phyloP scores from a whole-genome alignment of 1,284 basidiomycete species.

The Leccinum huronense region DNA sequence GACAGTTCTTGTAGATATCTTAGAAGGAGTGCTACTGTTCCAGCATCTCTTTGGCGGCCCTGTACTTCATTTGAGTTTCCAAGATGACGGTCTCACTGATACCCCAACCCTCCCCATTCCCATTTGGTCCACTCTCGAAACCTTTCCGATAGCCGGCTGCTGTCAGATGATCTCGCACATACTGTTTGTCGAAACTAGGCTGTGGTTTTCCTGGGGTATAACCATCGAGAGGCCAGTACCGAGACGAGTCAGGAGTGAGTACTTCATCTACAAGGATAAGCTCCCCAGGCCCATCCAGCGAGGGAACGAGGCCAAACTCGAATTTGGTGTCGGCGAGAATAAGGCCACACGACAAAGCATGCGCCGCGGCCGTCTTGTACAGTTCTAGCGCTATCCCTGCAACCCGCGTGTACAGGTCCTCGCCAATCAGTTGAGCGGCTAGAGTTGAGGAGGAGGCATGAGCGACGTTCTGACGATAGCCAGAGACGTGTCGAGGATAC shows the following conservation, averaged over 20 bases:
- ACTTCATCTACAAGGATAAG: conserved; percentile 95
- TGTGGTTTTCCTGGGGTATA: conserved; percentile 81
- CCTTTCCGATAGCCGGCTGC: conserved; percentile 74
- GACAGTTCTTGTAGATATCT: conserved; percentile 1
- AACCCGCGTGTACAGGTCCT: conserved; percentile 64
- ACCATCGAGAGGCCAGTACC: conserved; percentile 86
- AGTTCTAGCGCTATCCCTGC: conserved; percentile 62
- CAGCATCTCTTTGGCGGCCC: conserved; percentile 73
- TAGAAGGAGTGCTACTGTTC: conserved; percentile 31
- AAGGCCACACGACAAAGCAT: conserved; percentile 79
- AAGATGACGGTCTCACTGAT: conserved; percentile 76
- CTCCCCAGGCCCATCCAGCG: conserved; percentile 37
- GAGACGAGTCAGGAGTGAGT: conserved; percentile 94
- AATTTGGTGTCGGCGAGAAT: conserved; percentile 97
- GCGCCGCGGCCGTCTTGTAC: conserved; percentile 76
- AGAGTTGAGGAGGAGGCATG: conserved; percentile 9
- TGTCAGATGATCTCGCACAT: conserved; percentile 87
- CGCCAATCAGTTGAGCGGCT: conserved; percentile 69
- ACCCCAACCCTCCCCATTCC: conserved; percentile 67
- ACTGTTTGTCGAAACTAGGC: conserved; percentile 97
- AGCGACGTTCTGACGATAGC: conserved; percentile 7
- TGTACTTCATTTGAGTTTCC: conserved; percentile 77
- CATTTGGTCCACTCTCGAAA: conserved; percentile 69
- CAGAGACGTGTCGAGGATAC: conserved; percentile 39
- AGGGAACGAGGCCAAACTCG: conserved; percentile 74